A percentile compares a stretch with the other conserved stretches of the same genome.
Conservation (phyloP, 2,329 filamentous ascomycete species). For the Cordyceps pruinosa region DNA sequence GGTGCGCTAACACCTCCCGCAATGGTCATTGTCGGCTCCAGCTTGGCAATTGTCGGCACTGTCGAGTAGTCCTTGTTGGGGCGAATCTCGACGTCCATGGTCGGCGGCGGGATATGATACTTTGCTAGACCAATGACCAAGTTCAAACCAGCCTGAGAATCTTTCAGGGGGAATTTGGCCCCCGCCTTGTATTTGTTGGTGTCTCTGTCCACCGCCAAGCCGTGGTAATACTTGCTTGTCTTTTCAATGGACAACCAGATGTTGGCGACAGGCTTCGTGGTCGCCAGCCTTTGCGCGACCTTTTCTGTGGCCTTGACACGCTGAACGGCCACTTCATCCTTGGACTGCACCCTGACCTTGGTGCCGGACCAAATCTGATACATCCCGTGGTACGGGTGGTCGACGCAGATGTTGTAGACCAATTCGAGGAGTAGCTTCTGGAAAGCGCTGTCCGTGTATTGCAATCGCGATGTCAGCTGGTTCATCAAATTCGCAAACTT, state of each 20-base stretch:
- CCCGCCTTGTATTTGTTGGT: conserved; percentile 61
- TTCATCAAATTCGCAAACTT: conserved; percentile 95
- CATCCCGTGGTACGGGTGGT: conserved; percentile 96
- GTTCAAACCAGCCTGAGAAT: conserved; percentile 54
- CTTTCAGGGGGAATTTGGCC: conserved; percentile 56
- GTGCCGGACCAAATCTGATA: conserved; percentile 89
- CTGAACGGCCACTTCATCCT: conserved; percentile 68
- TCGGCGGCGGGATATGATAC: conserved; percentile 76
- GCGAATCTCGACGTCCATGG: conserved; percentile 73
- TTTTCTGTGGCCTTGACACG: conserved; percentile 66
- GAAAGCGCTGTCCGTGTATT: conserved; percentile 64
- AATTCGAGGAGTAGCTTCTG: conserved; percentile 68
- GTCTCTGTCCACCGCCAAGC: conserved; percentile 58
- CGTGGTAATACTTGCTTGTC: conserved; percentile 61
- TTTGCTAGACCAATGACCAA: conserved; percentile 57
- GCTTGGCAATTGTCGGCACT: conserved; percentile 65
- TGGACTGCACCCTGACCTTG: conserved; percentile 59
- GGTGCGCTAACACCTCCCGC: conserved; percentile 87
- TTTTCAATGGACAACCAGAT: conserved; percentile 69
- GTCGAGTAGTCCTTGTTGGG: conserved; percentile 67
- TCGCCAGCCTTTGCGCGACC: conserved; percentile 56
- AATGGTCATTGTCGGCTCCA: conserved; percentile 72
- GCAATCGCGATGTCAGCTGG: conserved; percentile 86
- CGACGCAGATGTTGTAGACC: conserved; percentile 75
- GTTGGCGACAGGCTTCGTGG: conserved; percentile 39